Conservation (phyloP, 2,329 filamentous ascomycete species). For the Arthrinium phaeospermum region DNA sequence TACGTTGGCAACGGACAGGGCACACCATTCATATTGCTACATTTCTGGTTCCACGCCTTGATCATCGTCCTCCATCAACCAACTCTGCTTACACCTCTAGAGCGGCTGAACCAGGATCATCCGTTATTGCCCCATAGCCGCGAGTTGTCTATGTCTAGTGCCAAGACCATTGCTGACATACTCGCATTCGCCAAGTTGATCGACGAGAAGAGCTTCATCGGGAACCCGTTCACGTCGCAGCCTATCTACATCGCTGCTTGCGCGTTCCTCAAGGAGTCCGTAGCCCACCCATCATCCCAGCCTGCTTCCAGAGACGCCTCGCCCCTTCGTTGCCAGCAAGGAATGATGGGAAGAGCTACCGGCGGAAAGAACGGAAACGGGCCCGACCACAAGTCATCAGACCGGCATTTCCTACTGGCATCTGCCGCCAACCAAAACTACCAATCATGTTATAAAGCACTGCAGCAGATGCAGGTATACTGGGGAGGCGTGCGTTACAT, state of each 20-base stretch:
- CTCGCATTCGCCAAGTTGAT: conserved; percentile 85
- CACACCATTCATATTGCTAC: conserved; percentile 84
- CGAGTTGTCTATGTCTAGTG: conserved; percentile 84
- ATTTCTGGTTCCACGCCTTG: conserved; percentile 88
- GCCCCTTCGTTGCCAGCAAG: not conserved
- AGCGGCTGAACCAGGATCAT: conserved; percentile 61
- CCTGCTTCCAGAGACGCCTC: conserved; percentile 57
- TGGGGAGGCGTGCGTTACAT: conserved; percentile 91
- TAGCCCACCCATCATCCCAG: conserved; percentile 67
- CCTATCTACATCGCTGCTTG: conserved; percentile 92
- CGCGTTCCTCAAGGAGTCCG: conserved; percentile 85
- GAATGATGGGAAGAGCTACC: conserved; percentile 18
- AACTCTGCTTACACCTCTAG: conserved; percentile 79
- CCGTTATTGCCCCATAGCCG: conserved; percentile 81
- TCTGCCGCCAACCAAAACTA: conserved; percentile 87
- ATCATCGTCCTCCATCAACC: conserved; percentile 87
- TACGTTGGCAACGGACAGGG: conserved; percentile 83
- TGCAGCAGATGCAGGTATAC: conserved; percentile 81
- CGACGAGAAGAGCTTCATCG: conserved; percentile 83
- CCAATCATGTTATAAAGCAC: conserved; percentile 81
- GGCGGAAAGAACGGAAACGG: conserved; percentile 21
- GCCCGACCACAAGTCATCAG: conserved; percentile 48
- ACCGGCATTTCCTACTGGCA: conserved; percentile 77
- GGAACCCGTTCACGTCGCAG: conserved; percentile 88
- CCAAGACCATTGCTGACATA: conserved; percentile 91